Percentiles rank a stretch among this genome's conserved stretches.
Evolutionary conservation across 208 protist species (phyloP).

Genomic region (Herpetomonas tarakana): DNA sequence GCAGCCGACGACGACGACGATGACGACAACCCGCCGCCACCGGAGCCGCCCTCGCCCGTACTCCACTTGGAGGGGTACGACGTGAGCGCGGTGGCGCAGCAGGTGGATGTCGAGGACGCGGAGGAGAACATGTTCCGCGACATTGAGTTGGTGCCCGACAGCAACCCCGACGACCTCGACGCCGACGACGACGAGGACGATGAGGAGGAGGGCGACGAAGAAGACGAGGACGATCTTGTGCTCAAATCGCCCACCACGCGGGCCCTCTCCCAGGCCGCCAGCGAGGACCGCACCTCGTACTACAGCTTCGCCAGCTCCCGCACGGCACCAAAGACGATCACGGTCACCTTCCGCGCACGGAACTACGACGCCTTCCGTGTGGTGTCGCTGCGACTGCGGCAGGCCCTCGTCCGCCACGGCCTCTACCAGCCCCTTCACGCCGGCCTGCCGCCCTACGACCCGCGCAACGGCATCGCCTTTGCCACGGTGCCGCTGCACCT

Average conservation of each 20-base stretch:
- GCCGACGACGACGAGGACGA: slow-evolving; percentile 19
- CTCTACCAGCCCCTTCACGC: slow-evolving; percentile 39
- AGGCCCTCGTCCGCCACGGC: slow-evolving; percentile 37
- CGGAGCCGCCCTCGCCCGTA: slow-evolving; percentile 21
- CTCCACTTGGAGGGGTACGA: slow-evolving; percentile 29
- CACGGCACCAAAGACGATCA: neutral
- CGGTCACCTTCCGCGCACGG: slow-evolving; percentile 24
- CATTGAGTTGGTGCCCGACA: slow-evolving; percentile 29
- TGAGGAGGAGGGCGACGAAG: slow-evolving; percentile 13
- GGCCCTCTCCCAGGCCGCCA: neutral
- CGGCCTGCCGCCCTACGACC: slow-evolving; percentile 51
- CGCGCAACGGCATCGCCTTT: slow-evolving; percentile 52
- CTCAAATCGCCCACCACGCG: slow-evolving; percentile 20
- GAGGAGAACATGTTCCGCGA: slow-evolving; percentile 42
- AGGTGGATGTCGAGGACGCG: slow-evolving; percentile 36
- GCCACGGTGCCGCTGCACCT: slow-evolving; percentile 55
- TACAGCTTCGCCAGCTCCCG: slow-evolving; percentile 24
- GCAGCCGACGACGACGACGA: slow-evolving; percentile 7
- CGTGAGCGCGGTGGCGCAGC: slow-evolving; percentile 18
- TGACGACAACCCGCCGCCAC: slow-evolving; percentile 15
- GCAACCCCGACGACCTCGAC: slow-evolving; percentile 17
- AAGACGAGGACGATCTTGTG: slow-evolving; percentile 16
- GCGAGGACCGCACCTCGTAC: slow-evolving; percentile 4
- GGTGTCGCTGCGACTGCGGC: slow-evolving; percentile 30
- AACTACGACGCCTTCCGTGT: slow-evolving; percentile 44